These are phyloP conservation scores for Otatea glauca DNA, from an alignment of 176 grass and related monocot genomes.

Conservation along the genomic window DNA sequence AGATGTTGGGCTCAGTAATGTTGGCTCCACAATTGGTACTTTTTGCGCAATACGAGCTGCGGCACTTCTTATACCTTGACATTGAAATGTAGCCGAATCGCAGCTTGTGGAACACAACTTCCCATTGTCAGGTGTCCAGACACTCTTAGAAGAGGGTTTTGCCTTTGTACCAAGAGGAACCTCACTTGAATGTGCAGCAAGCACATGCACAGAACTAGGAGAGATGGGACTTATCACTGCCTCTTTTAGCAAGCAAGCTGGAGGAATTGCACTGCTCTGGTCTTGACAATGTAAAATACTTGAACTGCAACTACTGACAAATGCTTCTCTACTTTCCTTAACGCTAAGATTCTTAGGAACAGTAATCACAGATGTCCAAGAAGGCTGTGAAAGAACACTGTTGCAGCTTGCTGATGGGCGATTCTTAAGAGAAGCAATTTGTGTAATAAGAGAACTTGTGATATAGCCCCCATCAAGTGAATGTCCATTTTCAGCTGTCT, in stretches of 20 bases:
- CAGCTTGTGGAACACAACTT: constrained; percentile 8
- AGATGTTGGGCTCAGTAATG: constrained; percentile 36
- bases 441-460: neutral
- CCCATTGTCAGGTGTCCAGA: constrained; percentile 4
- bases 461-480: neutral
- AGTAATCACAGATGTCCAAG: neutral
- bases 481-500: constrained; percentile 31
- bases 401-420: constrained; percentile 30
- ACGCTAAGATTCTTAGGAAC: constrained; percentile 15
- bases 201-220: constrained; percentile 33
- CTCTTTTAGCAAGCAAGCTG: constrained; percentile 23
- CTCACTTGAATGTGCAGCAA: constrained; percentile 33
- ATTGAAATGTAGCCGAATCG: neutral
- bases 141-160: constrained; percentile 16
- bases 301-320: neutral
- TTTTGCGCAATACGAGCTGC: constrained; percentile 21
- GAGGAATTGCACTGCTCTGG: neutral
- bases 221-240: constrained; percentile 19
- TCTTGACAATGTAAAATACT: constrained; percentile 9
- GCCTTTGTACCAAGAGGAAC: constrained; percentile 28
- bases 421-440: constrained; percentile 2
- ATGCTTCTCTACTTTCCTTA: neutral
- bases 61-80: neutral
- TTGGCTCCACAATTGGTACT: neutral
- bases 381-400: constrained; percentile 1